Evolutionary conservation across 2,329 filamentous ascomycete genomes (phyloP), one percentile per base, ranked within the genome.

Genomic region (Aspergillus sergii): DNA sequence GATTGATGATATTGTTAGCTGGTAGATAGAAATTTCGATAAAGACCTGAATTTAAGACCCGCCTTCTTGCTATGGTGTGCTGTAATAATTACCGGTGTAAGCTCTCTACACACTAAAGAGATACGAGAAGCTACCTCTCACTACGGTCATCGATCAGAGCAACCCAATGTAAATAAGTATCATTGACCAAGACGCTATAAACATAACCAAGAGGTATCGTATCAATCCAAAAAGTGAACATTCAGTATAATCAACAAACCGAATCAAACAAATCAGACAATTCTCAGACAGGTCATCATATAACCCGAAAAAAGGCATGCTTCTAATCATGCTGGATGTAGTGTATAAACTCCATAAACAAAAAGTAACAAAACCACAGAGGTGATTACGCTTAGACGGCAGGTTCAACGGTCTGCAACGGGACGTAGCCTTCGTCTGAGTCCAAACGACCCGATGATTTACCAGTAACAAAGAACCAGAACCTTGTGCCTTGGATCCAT

Each of bases 381-480:
- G 26, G 28, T 12, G 26, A 45, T 4, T 28, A n/a, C 19, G 32
- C 19, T 45, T 41, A 58, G 62, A 63, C 73, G 61, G 69, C 69
- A 41, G 77, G 72, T 60, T 83, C 81, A 12, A 82, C 78, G 6
- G 76, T 80, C 65, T 79, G 78, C 28, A 83, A 70, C 3, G 81
- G 81, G 23, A 83, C 77, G 68, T 83, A 83, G 53, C 80, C 75
- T 41, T 81, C 76, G 59, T 79, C 74, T 43, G 72, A 66, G 58
- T 69, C 64, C 46, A 62, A 63, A n/a, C 66, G 59, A 36, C 64
- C 67, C 21, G 66, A 66, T 60, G 66, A 56, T 59, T 69, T 71
- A 28, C 73, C 74, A 36, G 73, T 75, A 39, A 74, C 57, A 14
- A 70, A 63, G 1, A 71, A 74, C 67, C 76, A 76, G n/a, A 73